Conservation (phyloP, 148 eudicot genomes). For the Mesembryanthemum crystallinum region DNA sequence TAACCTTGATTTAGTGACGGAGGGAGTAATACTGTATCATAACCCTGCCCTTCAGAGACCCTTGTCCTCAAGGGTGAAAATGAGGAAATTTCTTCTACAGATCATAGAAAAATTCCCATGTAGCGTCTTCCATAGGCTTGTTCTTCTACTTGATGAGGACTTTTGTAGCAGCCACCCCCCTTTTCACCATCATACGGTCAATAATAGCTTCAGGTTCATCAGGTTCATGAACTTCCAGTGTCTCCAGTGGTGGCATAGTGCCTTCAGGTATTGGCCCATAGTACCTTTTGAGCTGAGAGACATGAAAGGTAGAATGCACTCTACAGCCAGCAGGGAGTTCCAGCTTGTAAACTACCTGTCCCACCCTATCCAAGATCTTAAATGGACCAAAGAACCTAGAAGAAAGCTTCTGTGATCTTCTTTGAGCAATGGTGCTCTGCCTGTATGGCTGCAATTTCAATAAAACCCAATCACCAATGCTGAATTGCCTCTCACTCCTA, state of each 20-base stretch:
- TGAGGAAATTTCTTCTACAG: no score
- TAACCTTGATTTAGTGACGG: no score
- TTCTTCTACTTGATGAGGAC: no score
- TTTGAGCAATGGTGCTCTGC: background rate
- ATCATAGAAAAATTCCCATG: no score
- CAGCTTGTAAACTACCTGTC: background rate
- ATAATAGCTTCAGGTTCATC: no score
- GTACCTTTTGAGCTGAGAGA: background rate
- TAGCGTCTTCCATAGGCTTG: no score
- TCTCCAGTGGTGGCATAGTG: background rate
- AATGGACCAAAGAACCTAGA: background rate
- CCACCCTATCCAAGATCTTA: background rate
- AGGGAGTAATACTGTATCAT: no score
- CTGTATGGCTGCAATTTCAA: background rate
- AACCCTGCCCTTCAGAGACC: no score
- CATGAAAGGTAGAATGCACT: background rate
- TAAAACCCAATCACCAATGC: background rate
- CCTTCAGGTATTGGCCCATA: background rate
- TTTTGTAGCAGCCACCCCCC: no score
- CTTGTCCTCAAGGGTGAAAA: no score
- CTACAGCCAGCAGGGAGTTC: background rate
- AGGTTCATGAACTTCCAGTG: background rate
- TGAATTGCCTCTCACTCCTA: background rate
- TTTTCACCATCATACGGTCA: no score
- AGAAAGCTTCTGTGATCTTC: background rate